Evolutionary conservation across 306 rosid genomes (phyloP).

Genomic region (Fragaria iinumae): DNA sequence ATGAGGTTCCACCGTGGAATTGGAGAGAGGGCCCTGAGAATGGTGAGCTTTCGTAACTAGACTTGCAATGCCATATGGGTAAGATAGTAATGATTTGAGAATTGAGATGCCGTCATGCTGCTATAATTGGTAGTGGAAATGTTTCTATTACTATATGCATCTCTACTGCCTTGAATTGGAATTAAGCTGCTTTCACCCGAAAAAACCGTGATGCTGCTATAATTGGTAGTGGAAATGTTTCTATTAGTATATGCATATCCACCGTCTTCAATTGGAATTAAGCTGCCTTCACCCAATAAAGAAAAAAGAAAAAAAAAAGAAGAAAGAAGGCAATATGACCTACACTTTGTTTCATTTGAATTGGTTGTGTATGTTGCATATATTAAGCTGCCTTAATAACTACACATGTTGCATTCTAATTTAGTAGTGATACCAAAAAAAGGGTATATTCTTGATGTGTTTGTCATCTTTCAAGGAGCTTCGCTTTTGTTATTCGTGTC

Average conservation of each 20-base stretch:
- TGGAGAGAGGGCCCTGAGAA: conserved; percentile 84
- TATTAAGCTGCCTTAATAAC: background rate
- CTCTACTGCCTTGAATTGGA: background rate
- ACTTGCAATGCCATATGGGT: background rate
- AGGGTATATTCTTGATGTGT: background rate
- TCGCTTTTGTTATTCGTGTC: background rate
- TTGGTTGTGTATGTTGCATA: background rate
- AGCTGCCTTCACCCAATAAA: background rate
- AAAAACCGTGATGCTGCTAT: background rate
- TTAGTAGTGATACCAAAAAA: background rate
- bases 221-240: background rate
- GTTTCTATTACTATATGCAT: background rate
- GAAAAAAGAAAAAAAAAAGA: no score
- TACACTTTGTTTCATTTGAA: background rate
- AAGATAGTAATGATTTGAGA: background rate
- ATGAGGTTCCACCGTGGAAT: conserved; percentile 85
- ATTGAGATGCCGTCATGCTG: background rate
- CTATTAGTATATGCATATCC: background rate
- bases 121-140: background rate
- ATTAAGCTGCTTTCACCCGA: background rate
- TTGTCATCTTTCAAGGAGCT: background rate
- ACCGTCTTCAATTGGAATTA: background rate
- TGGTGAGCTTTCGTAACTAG: conserved; percentile 37
- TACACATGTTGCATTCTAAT: background rate
- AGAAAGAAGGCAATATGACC: background rate